These are phyloP conservation scores for Phytophthora europaea DNA, from an alignment of 352 stramenopile species.

Conservation along the genomic window DNA sequence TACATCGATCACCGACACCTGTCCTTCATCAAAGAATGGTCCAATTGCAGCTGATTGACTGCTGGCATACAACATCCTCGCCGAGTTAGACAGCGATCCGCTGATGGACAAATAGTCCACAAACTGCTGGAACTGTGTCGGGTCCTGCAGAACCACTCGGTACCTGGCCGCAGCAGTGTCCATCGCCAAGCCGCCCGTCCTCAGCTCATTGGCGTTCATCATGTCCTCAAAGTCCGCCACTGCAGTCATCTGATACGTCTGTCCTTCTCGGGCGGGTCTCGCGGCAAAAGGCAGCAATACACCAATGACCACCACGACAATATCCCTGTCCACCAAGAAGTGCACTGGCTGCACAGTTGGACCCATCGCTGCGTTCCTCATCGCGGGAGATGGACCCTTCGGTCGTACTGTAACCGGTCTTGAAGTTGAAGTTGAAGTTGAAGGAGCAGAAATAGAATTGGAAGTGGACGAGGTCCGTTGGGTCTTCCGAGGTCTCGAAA, in stretches of 20 bases:
- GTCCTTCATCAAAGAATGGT: constrained; percentile 19
- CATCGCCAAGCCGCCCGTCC: background rate
- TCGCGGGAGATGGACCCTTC: background rate
- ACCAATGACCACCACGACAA: constrained; percentile 32
- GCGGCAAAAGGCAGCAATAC: constrained; percentile 30
- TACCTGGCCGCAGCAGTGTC: constrained; percentile 23
- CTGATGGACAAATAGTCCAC: constrained; percentile 33
- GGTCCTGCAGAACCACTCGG: constrained; percentile 24
- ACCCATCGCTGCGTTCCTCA: background rate
- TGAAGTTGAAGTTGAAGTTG: constrained; percentile 12
- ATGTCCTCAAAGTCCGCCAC: constrained; percentile 39
- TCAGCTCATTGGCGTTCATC: constrained; percentile 19
- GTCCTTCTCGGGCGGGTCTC: background rate
- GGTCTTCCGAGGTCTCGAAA: constrained; percentile 17
- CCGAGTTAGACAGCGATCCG: constrained; percentile 27
- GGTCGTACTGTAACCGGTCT: background rate
- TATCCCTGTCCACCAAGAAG: constrained; percentile 39
- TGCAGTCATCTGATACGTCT: constrained; percentile 25
- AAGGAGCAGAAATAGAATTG: background rate
- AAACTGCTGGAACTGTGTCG: constrained; percentile 36
- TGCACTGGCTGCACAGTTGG: constrained; percentile 14
- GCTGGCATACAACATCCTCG: constrained; percentile 24
- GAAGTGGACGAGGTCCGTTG: constrained; percentile 8
- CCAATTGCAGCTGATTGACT: background rate
- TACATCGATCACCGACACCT: constrained; percentile 11